Evolutionary conservation across 352 stramenopile genomes (phyloP), one percentile per base, ranked within the genome.

Genomic region (Globisporangium cederbergense): DNA sequence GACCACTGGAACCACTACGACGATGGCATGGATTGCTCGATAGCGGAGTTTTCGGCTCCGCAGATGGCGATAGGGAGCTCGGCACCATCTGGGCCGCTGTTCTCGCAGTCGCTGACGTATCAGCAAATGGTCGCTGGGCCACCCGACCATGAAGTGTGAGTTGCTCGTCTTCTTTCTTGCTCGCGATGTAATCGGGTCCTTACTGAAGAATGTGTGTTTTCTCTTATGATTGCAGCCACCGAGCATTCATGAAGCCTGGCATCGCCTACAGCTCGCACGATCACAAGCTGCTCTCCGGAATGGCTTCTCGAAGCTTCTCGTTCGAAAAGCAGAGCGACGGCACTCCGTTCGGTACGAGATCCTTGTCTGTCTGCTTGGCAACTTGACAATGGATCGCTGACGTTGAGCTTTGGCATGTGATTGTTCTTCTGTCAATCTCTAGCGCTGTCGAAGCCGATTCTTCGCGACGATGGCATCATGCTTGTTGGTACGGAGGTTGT

Each of bases 401-500:
- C n/a, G 6, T 11, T 46, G 51, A 57, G 2, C 28, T 58, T 2
- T 58, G 32, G n/a, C 4, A 18, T 43, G 7, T 25, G 2, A 45
- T n/a, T 8, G 50, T 66, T 1, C 32, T 10, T n/a, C 66, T 47
- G 18, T 32, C 43, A 3, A 18, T 20, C 36, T 45, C 58, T 46
- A 95, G 86, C 77, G 9, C 58, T 95, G 32, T 91, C 78, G 4
- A 95, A 95, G 59, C 86, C 83, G 3, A 79, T 92, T 52, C 14
- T 91, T 40, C 84, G 86, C 16, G 78, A 92, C 47, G 86, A 95
- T 38, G 86, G 86, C 7, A 45, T 89, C 32, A 54, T 93, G 28
- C 59, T 95, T 4, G 84, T 93, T 4, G 86, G 86, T 30, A 91
- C 82, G 0, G 84, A 93, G 55, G 25, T 76, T 22, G 40, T 52